phyloP scores from a whole-genome alignment of 371 early-diverging fungal species.

The Mortierella sp. region DNA sequence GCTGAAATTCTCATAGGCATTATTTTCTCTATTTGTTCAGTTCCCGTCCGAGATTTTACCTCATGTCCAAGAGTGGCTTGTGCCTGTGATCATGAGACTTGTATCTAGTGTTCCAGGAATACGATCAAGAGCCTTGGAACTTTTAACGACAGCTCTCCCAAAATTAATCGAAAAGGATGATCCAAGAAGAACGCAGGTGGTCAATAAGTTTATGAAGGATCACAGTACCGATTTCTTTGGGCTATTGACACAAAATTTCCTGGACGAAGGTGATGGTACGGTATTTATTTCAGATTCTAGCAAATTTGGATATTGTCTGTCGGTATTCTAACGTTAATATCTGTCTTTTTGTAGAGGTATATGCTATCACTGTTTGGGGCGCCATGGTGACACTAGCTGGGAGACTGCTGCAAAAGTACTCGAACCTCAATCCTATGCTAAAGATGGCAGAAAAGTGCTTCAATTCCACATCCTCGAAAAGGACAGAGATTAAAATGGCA shows the following conservation, averaged over 20 bases:
- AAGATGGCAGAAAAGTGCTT: conserved; percentile 48
- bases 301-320: not conserved
- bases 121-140: conserved; percentile 37
- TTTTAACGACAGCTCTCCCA: conserved; percentile 22
- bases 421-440: conserved; percentile 36
- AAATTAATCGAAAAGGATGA: conserved; percentile 39
- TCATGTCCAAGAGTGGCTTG: conserved; percentile 31
- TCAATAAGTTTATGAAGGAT: conserved; percentile 29
- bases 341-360: conserved; percentile 25
- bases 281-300: not conserved
- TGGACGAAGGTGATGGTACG: conserved; percentile 33
- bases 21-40: conserved; percentile 23
- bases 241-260: conserved; percentile 14
- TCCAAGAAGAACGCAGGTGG: conserved; percentile 9
- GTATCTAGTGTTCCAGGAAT: conserved; percentile 34
- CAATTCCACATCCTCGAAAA: conserved; percentile 12
- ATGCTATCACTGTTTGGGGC: conserved; percentile 50
- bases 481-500: conserved; percentile 41
- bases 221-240: conserved; percentile 21
- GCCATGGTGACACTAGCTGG: conserved; percentile 30
- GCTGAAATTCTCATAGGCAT: conserved; percentile 4
- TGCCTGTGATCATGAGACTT: conserved; percentile 29
- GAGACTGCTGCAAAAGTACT: conserved; percentile 27
- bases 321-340: not conserved
- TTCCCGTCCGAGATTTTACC: conserved; percentile 35